Evolutionary conservation across 352 stramenopile genomes (phyloP), one percentile per base, ranked within the genome.

Genomic region (Thraustochytrium sp.): DNA sequence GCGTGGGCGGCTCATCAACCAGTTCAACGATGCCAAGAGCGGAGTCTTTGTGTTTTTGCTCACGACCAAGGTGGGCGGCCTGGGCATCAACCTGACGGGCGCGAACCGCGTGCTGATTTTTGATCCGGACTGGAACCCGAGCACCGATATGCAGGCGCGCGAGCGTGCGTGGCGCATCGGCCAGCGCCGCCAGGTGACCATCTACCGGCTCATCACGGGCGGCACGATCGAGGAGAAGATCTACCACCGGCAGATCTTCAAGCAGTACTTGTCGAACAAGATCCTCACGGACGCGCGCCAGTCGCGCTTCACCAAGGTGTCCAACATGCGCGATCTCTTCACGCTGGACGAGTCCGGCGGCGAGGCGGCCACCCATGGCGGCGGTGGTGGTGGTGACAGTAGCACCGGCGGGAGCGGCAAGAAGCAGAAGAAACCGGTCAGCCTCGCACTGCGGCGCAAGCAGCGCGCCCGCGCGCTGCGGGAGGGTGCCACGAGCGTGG

Each of bases 221-320:
- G 96, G 96, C 3, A 99, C 97, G 31, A 98, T 99, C 76, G 97
- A 99, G 88, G 97, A 99, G 85, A 99, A 99, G 84, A 99, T 99
- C 59, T 99, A 99, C 88, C 96, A 99, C 82, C 88, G 96, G 0
- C 95, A 98, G 87, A 98, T 99, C 61, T 99, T 99, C 90, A 99
- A 99, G 87, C 96, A 97, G 86, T 97, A 98, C 42, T 84, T 99
- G 23, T 97, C 96, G 0, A 98, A 97, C 84, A 96, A 97, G 75
- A 93, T 99, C 2, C 87, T 99, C 54, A 93, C 97, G 53, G 95
- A 99, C 85, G 93, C 96, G 36, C 97, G 97, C 84, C 95, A 98
- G 76, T 94, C 95, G 86, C 90, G 95, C 0, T 95, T 98, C 37
- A 99, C 99, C 85, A 98, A 96, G 74, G 93, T 97, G 59, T 94